Conservation (phyloP, 768 basidiomycete species). For the Tylopilus sp. region DNA sequence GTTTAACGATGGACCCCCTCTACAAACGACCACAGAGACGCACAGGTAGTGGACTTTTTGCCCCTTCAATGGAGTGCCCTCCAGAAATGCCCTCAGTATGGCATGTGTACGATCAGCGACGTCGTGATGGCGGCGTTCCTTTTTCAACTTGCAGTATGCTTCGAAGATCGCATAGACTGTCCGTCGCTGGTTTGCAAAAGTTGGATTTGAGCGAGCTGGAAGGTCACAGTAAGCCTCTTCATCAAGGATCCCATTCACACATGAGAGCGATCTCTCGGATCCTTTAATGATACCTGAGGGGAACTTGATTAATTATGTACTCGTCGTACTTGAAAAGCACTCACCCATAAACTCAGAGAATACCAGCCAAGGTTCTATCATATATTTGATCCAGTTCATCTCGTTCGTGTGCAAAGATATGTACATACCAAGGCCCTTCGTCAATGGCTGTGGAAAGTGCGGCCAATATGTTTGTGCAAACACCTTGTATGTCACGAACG, state of each 20-base stretch:
- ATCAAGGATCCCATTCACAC: constrained; percentile 39
- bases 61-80: constrained; percentile 32
- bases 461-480: constrained; percentile 58
- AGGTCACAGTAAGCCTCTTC: constrained; percentile 42
- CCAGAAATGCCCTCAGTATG: constrained; percentile 38
- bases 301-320: background rate
- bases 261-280: constrained; percentile 49
- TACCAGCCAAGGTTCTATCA: constrained; percentile 55
- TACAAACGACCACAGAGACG: constrained; percentile 13
- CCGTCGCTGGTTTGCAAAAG: constrained; percentile 49
- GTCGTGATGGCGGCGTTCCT: constrained; percentile 43
- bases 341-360: constrained; percentile 67
- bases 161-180: constrained; percentile 53
- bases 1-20: background rate
- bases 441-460: constrained; percentile 49
- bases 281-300: constrained; percentile 58
- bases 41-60: constrained; percentile 55
- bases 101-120: constrained; percentile 61
- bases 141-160: constrained; percentile 47
- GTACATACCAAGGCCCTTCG: constrained; percentile 49
- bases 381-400: background rate
- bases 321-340: constrained; percentile 1
- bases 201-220: constrained; percentile 49
- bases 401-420: background rate
- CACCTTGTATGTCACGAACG: constrained; percentile 41